These are phyloP conservation scores for Ustilago shanxiensis DNA, from an alignment of 1,284 basidiomycete species.

Conservation along the genomic window DNA sequence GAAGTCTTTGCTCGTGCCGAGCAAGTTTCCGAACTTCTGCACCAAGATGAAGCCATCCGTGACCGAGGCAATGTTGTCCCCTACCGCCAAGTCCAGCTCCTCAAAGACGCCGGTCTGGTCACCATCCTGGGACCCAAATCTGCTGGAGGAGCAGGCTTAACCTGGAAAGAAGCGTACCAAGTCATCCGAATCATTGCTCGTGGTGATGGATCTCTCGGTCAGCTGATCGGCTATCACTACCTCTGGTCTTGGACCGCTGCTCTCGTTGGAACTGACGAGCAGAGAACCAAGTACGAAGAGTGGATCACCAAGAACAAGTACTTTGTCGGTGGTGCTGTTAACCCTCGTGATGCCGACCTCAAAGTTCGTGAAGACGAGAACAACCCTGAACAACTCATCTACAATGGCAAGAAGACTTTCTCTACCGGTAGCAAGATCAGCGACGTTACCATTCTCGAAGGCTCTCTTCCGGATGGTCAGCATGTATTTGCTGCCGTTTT, in stretches of 20 bases:
- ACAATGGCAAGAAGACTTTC: conserved; percentile 69
- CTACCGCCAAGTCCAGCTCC: conserved; percentile 66
- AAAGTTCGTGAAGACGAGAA: conserved; percentile 54
- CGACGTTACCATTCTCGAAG: conserved; percentile 69
- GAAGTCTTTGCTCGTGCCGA: conserved; percentile 64
- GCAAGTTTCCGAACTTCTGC: conserved; percentile 62
- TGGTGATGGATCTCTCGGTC: conserved; percentile 65
- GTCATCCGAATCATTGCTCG: conserved; percentile 63
- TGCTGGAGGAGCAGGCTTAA: conserved; percentile 62
- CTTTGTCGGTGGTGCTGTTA: conserved; percentile 69
- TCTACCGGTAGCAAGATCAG: conserved; percentile 69
- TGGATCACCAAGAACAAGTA: conserved; percentile 59
- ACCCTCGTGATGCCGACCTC: conserved; percentile 69
- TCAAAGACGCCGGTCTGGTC: conserved; percentile 67
- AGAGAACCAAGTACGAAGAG: conserved; percentile 45
- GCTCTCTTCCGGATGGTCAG: conserved; percentile 53
- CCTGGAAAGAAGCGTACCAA: conserved; percentile 63
- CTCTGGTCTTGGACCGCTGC: conserved; percentile 65
- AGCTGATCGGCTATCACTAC: conserved; percentile 60
- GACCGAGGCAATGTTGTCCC: conserved; percentile 68
- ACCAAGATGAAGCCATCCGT: conserved; percentile 63
- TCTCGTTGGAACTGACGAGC: conserved; percentile 65
- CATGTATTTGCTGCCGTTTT: conserved; percentile 68
- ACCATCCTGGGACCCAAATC: conserved; percentile 64
- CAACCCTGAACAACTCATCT: conserved; percentile 60